Conservation (phyloP, 371 early-diverging fungal genomes). For the Thermomucor indicae-seudaticae region DNA sequence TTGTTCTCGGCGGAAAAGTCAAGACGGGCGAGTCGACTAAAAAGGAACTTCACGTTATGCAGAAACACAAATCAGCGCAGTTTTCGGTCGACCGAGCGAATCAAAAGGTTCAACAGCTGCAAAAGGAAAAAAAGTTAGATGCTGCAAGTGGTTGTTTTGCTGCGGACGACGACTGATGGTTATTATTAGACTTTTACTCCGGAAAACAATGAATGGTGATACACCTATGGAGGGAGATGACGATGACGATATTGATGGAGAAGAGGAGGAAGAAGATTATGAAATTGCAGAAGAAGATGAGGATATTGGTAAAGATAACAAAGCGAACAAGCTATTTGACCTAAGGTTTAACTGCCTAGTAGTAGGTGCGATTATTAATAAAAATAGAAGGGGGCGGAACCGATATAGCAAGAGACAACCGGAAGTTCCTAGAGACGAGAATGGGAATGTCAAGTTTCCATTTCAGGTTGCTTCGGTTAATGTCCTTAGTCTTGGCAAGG, state of each 20-base stretch:
- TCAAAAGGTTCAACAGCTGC: conserved; percentile 9
- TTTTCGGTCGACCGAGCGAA: conserved; percentile 15
- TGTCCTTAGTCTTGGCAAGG: conserved; percentile 61
- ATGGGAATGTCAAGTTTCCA: conserved; percentile 69
- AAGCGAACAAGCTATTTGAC: background rate
- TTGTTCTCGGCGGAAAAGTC: background rate
- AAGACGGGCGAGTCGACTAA: background rate
- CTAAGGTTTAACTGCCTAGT: background rate
- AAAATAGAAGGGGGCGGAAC: conserved; percentile 5
- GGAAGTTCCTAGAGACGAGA: conserved; percentile 56
- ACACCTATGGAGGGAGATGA: conserved; percentile 14
- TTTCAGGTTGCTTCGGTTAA: conserved; percentile 69
- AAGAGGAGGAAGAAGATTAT: conserved; percentile 13
- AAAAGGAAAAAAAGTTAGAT: conserved; percentile 13
- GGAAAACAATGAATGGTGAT: conserved; percentile 6
- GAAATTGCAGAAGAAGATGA: conserved; percentile 16
- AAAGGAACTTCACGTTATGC: background rate
- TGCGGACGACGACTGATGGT: background rate
- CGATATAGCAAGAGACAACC: conserved; percentile 9
- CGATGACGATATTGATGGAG: conserved; percentile 10
- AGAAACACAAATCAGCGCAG: conserved; percentile 20
- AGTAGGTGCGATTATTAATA: background rate
- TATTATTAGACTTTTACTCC: conserved; percentile 1
- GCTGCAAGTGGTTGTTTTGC: background rate
- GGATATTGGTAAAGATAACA: conserved; percentile 16